Conservation (phyloP, 2,329 filamentous ascomycete species). For the Penicillium sp. region DNA sequence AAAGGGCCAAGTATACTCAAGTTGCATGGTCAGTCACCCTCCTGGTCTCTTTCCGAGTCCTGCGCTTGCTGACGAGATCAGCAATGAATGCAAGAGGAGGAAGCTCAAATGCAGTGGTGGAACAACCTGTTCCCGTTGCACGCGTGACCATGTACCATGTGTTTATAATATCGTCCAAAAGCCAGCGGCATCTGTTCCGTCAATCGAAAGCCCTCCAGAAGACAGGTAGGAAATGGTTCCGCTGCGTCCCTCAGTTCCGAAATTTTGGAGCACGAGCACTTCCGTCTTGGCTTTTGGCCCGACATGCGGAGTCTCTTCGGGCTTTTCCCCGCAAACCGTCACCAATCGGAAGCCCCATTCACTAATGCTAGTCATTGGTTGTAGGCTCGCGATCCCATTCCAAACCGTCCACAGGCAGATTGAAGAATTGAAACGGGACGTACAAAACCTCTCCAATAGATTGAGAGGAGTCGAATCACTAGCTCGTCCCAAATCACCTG, state of each 20-base stretch:
- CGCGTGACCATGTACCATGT: slow-evolving; percentile 63
- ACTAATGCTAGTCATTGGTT: background rate
- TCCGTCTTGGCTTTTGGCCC: background rate
- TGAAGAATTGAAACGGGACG: slow-evolving; percentile 33
- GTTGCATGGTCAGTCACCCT: slow-evolving; percentile 36
- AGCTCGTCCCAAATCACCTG: slow-evolving; percentile 11
- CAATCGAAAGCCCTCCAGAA: slow-evolving; percentile 11
- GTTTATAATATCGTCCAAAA: slow-evolving; percentile 64
- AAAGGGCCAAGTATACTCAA: slow-evolving; percentile 42
- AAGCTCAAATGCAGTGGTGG: slow-evolving; percentile 77
- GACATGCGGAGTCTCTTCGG: background rate
- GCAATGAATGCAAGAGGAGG: slow-evolving; percentile 74
- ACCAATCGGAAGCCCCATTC: background rate
- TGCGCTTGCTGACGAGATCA: slow-evolving; percentile 33
- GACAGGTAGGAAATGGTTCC: slow-evolving; percentile 15
- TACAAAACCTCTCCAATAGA: slow-evolving; percentile 35
- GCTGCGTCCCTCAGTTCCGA: background rate
- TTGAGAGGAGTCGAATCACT: slow-evolving; percentile 33
- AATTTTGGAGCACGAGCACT: too few species aligned
- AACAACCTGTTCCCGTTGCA: slow-evolving; percentile 68
- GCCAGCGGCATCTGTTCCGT: background rate
- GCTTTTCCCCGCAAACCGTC: background rate
- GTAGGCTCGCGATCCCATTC: slow-evolving; percentile 27
- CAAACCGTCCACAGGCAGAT: slow-evolving; percentile 34
- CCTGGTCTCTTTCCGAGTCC: background rate